Evolutionary conservation across 108 stramenopile genomes (phyloP).

Genomic region (Schizochytrium sp.): DNA sequence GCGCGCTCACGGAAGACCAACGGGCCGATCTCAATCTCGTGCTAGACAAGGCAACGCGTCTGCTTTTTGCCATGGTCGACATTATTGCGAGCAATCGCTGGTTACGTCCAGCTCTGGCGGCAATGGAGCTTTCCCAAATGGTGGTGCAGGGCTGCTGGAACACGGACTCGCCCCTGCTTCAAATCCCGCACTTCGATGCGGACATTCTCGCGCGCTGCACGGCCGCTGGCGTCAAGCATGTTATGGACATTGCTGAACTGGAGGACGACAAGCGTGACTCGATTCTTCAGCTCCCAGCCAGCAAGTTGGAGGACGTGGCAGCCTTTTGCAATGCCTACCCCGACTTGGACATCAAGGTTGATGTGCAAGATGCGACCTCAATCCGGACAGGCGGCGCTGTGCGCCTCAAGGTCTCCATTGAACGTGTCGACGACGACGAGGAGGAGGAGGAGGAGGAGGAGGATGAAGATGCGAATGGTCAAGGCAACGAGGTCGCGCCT

Average conservation of each 20-base stretch:
- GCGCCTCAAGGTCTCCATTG: constrained; percentile 66
- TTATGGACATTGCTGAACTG: constrained; percentile 41
- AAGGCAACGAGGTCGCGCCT: constrained; percentile 4
- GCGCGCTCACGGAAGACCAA: constrained; percentile 66
- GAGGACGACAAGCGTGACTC: constrained; percentile 86
- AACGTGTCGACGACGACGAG: constrained; percentile 73
- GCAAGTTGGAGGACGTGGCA: constrained; percentile 65
- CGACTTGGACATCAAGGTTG: constrained; percentile 76
- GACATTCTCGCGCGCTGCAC: constrained; percentile 68
- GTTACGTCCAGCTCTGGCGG: constrained; percentile 90
- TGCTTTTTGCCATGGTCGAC: constrained; percentile 91
- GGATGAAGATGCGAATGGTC: constrained; percentile 55
- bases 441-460: constrained; percentile 46
- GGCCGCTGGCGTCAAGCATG: background rate
- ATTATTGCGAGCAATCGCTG: constrained; percentile 93
- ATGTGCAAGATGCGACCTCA: constrained; percentile 71
- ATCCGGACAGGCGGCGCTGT: constrained; percentile 78
- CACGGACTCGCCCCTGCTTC: constrained; percentile 72
- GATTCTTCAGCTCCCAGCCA: constrained; percentile 72
- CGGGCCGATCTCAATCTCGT: constrained; percentile 66
- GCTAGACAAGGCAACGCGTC: constrained; percentile 62
- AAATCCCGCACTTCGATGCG: constrained; percentile 90
- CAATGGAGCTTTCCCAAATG: constrained; percentile 98
- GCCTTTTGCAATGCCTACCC: constrained; percentile 98
- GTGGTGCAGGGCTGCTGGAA: constrained; percentile 94